Conservation (phyloP, 495 filamentous ascomycete genomes). For the Neurospora pannonica region DNA sequence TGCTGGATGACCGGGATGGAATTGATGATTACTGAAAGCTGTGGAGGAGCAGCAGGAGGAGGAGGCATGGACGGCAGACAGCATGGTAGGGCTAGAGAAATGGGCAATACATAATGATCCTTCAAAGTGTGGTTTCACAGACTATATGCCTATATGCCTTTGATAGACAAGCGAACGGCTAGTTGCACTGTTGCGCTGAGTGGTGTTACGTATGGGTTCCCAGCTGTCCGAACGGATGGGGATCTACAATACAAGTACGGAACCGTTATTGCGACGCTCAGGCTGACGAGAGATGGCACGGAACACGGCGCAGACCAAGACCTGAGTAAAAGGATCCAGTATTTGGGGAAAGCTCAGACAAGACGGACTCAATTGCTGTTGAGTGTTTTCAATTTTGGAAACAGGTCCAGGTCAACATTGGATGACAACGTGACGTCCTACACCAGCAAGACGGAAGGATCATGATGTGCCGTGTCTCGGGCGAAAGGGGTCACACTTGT, state of each 20-base stretch:
- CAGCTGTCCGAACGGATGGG: not conserved
- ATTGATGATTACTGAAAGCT: not conserved
- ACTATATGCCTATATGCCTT: not conserved
- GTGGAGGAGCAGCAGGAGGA: not conserved
- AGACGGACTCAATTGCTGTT: too few species aligned
- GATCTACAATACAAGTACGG: not conserved
- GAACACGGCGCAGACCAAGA: not conserved
- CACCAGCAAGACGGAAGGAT: not conserved
- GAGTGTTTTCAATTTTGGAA: not conserved
- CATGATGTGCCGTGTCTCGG: conserved; percentile 6
- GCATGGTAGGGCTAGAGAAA: not conserved
- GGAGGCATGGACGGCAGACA: not conserved
- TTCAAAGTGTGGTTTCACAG: not conserved
- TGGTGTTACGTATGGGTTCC: not conserved
- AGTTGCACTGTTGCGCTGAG: not conserved
- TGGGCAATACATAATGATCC: not conserved
- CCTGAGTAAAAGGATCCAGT: not conserved
- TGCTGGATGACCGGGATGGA: not conserved
- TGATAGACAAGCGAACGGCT: not conserved
- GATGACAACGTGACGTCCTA: not conserved
- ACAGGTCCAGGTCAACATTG: not conserved
- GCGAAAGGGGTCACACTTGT: conserved; percentile 6
- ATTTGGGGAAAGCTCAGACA: not conserved
- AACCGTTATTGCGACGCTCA: not conserved
- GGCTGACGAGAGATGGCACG: not conserved